phyloP scores from a whole-genome alignment of 2,329 filamentous ascomycete species.

The Septoria petroselini region DNA sequence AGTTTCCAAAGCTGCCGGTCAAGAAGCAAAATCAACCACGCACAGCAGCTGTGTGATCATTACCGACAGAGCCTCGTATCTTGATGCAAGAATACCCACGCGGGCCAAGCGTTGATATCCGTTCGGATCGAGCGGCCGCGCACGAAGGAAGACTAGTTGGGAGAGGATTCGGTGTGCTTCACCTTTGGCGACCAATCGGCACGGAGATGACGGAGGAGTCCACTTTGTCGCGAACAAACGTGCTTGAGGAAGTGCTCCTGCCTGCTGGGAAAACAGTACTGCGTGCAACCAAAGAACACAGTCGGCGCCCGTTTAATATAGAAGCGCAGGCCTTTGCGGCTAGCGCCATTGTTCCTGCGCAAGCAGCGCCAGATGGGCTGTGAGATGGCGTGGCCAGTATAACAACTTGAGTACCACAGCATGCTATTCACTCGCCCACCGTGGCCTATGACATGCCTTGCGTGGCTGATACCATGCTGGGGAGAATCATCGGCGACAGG shows the following conservation, averaged over 20 bases:
- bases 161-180: neutral
- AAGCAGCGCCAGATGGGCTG: neutral
- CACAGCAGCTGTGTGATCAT: neutral
- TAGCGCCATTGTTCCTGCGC: neutral
- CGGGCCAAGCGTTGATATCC: neutral
- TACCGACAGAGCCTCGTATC: slow-evolving; percentile 1
- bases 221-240: neutral
- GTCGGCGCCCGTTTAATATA: neutral
- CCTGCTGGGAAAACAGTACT: neutral
- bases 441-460: too few species aligned
- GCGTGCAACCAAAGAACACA: neutral
- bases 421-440: too few species aligned
- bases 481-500: too few species aligned
- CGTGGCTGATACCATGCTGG: too few species aligned
- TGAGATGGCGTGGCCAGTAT: neutral
- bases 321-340: too few species aligned
- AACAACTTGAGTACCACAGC: too few species aligned
- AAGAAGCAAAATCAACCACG: too few species aligned
- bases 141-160: neutral
- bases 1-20: too few species aligned
- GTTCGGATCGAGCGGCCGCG: slow-evolving; percentile 8
- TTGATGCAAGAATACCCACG: neutral
- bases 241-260: neutral
- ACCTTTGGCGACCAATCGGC: too few species aligned
- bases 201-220: too few species aligned